These are phyloP conservation scores for Boletus sp. DNA, from an alignment of 1,284 basidiomycete species.

Conservation along the genomic window DNA sequence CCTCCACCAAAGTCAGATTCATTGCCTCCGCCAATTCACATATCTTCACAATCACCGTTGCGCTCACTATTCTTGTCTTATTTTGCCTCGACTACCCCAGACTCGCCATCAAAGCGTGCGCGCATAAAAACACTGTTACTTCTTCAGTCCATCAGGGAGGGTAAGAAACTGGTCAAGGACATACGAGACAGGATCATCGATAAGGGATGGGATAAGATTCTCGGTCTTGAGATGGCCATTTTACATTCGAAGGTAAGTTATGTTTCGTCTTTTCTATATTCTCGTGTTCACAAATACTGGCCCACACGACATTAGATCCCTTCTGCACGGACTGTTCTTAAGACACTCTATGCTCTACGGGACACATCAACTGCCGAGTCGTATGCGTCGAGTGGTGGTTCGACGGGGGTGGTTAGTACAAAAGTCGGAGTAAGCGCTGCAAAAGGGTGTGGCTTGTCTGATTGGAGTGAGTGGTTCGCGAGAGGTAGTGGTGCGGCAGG, in stretches of 20 bases:
- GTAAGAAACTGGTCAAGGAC: constrained; percentile 28
- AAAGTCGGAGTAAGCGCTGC: constrained; percentile 45
- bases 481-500: constrained; percentile 5
- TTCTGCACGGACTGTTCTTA: constrained; percentile 62
- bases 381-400: constrained; percentile 72
- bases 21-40: neutral
- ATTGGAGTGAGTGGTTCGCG: constrained; percentile 32
- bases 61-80: constrained; percentile 54
- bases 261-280: neutral
- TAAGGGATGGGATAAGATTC: constrained; percentile 39
- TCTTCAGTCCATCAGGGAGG: constrained; percentile 56
- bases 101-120: constrained; percentile 66
- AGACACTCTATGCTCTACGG: constrained; percentile 62
- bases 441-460: constrained; percentile 32
- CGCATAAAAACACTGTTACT: constrained; percentile 77
- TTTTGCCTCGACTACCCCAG: constrained; percentile 65
- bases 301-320: constrained; percentile 43
- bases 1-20: constrained; percentile 15
- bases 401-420: constrained; percentile 49
- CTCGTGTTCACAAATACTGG: neutral
- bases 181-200: constrained; percentile 21
- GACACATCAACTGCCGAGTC: constrained; percentile 77
- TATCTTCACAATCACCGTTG: constrained; percentile 10
- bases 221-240: constrained; percentile 74
- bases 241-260: constrained; percentile 71